Percentiles rank a stretch among this genome's conserved stretches.
phyloP scores from a whole-genome alignment of 352 stramenopile species.

The Globisporangium spiculum region DNA sequence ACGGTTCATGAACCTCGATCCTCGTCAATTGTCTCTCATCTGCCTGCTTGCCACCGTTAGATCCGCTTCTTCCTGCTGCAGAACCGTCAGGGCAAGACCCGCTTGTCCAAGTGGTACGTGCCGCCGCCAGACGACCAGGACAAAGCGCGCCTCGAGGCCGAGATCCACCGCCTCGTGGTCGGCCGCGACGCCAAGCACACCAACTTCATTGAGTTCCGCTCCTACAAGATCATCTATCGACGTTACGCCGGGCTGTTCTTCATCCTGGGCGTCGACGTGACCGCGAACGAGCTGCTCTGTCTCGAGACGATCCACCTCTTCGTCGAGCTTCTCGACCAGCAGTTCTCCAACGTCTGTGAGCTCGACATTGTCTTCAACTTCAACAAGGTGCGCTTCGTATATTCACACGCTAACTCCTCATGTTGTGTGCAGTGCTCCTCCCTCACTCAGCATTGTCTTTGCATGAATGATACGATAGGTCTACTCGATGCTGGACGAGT shows the following conservation, averaged over 20 bases:
- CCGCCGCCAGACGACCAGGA: slow-evolving; percentile 79
- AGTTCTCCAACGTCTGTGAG: slow-evolving; percentile 99
- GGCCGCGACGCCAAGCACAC: slow-evolving; percentile 89
- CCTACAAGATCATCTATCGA: slow-evolving; percentile 99
- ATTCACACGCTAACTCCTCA: slow-evolving; percentile 1
- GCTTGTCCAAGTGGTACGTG: slow-evolving; percentile 98
- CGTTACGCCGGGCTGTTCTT: slow-evolving; percentile 99
- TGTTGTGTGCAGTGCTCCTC: neutral
- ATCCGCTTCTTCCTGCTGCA: slow-evolving; percentile 98
- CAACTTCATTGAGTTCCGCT: slow-evolving; percentile 97
- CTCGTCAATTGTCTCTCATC: neutral
- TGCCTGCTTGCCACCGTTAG: slow-evolving; percentile 23
- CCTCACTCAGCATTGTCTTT: neutral
- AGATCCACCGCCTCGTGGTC: slow-evolving; percentile 91
- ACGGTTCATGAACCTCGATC: neutral
- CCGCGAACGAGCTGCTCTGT: slow-evolving; percentile 97
- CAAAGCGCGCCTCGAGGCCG: slow-evolving; percentile 82
- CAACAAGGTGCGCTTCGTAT: slow-evolving; percentile 69
- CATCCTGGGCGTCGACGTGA: slow-evolving; percentile 94
- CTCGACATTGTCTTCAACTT: slow-evolving; percentile 96
- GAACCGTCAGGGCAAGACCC: slow-evolving; percentile 99
- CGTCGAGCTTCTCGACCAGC: slow-evolving; percentile 97
- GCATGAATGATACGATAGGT: slow-evolving; percentile 37
- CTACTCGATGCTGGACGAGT: slow-evolving; percentile 94
- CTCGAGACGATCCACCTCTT: slow-evolving; percentile 98